Evolutionary conservation across 78 protist genomes (phyloP), one percentile per base, ranked within the genome.

Genomic region (Dictyostelium brefeldianum): DNA sequence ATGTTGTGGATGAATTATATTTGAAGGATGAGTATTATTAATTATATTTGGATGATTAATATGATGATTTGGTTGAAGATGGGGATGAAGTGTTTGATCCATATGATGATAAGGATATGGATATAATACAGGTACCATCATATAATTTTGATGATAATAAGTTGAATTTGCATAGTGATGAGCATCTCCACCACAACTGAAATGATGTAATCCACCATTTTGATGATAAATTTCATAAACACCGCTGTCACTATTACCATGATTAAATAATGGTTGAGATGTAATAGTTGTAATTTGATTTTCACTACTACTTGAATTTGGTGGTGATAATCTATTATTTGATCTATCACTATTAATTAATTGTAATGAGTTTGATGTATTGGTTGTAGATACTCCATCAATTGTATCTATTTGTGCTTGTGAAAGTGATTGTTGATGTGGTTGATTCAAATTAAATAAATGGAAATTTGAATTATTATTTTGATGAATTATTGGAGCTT

Each of bases 111-210:
- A 73, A 0, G 78, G 89, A 20, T 57, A 51, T 67, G 78, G 89
- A 69, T 82, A 82, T 29, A 82, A 51, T 20, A 82, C 36, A n/a
- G 91, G 91, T 12, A 83, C 91, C 81, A 83, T 71, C 80, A 83
- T 71, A 17, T 20, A 47, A 15, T 77, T 77, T 5, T 46, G 65
- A 50, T 20, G 65, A 25, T 77, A 77, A 41, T 77, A 77, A 0
- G 57, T 20, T 10, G 53, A 47, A 18, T 74, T 74, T 74, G 43
- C 43, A 36, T 41, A 31, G 9, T 75, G 27, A 25, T 75, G 82
- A 12, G 15, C 22, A 1, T 29, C 5, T 18, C 56, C 80, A 77
- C n/a, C n/a, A n/a, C n/a, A n/a, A n/a, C n/a, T n/a, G n/a, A n/a
- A n/a, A n/a, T 51, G 27, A 5, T n/a, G 56, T 9, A 25, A n/a